Conservation (phyloP, 225 moss, liverwort and hornwort genomes). For the Neckera pumila region DNA sequence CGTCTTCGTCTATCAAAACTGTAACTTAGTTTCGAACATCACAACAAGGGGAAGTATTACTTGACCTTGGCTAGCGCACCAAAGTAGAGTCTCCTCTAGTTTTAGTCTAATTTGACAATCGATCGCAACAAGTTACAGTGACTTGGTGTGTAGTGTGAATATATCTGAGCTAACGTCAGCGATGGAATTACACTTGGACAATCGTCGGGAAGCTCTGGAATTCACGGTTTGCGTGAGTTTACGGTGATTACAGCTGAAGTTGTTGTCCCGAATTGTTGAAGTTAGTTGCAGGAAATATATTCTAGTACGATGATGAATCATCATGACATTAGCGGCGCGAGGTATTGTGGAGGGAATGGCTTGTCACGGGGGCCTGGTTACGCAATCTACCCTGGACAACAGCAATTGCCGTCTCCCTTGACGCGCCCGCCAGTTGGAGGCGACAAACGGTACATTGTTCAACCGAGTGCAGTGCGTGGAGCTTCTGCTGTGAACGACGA, state of each 20-base stretch:
- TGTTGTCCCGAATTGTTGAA: not conserved
- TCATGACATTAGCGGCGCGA: not conserved
- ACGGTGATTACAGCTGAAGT: not conserved
- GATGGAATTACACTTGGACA: not conserved
- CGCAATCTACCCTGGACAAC: not conserved
- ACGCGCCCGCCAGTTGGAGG: not conserved
- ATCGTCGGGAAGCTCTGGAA: not conserved
- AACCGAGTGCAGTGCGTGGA: not conserved
- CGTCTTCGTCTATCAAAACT: not conserved
- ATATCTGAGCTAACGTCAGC: too few species aligned
- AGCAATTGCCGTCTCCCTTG: not conserved
- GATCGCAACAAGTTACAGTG: not conserved
- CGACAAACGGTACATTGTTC: not conserved
- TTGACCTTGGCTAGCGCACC: not conserved
- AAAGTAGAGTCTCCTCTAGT: not conserved
- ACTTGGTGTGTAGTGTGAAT: not conserved
- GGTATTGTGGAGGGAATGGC: not conserved
- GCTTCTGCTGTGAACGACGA: not conserved
- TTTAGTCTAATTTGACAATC: not conserved
- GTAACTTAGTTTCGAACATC: not conserved
- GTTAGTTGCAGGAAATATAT: not conserved
- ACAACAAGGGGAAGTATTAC: not conserved
- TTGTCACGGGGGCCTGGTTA: not conserved
- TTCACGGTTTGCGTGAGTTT: not conserved
- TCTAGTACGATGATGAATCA: not conserved